Evolutionary conservation across 495 filamentous ascomycete genomes (phyloP).

Genomic region (Lepidopterella palustris): DNA sequence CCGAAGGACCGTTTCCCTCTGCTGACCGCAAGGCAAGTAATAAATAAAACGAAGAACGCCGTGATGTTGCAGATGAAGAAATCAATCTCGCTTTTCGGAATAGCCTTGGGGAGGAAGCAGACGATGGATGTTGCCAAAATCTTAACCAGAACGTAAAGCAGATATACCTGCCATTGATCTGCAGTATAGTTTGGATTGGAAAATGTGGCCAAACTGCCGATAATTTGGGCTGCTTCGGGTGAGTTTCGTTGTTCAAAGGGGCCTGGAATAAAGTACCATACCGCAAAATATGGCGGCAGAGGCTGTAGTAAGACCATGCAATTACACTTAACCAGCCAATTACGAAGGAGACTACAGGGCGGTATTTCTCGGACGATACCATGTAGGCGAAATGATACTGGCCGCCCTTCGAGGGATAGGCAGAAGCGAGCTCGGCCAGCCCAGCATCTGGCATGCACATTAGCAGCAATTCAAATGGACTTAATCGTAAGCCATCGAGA

Average conservation of each 20-base stretch:
- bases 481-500: too few species aligned
- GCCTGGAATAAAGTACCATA: neutral
- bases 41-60: constrained; percentile 36
- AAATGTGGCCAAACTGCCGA: neutral
- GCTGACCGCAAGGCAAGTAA: constrained; percentile 21
- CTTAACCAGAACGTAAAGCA: neutral
- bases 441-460: constrained; percentile 34
- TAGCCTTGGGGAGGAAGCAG: neutral
- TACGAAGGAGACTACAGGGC: neutral
- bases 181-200: neutral
- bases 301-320: neutral
- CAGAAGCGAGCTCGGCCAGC: constrained; percentile 46
- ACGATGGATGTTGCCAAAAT: neutral
- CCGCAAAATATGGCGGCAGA: neutral
- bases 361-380: constrained; percentile 4
- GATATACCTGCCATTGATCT: neutral
- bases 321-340: neutral
- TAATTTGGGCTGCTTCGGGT: neutral
- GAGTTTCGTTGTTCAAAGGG: neutral
- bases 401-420: constrained; percentile 48
- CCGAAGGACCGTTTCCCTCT: constrained; percentile 31
- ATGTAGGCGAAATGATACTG: constrained; percentile 47
- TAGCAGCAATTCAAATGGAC: too few species aligned
- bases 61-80: constrained; percentile 35
- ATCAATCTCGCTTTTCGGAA: constrained; percentile 7